phyloP scores from a whole-genome alignment of 306 rosid genomes.

The Sophora flavescens region DNA sequence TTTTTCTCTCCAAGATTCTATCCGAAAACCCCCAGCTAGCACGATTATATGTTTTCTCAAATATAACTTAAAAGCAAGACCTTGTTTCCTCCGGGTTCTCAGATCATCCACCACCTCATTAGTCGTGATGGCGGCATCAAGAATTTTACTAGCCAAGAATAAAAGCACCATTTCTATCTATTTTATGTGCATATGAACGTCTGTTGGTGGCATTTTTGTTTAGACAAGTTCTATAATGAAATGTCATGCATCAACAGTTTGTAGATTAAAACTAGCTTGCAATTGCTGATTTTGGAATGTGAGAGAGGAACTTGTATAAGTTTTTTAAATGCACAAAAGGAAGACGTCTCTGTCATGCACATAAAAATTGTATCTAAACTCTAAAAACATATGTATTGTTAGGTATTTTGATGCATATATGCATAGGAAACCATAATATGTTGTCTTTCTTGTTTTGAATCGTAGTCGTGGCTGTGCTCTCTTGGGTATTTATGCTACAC shows the following conservation, averaged over 20 bases:
- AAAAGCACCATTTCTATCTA: too few relatives aligned
- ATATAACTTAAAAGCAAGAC: too few relatives aligned
- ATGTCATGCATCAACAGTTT: neutral
- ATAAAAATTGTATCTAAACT: neutral
- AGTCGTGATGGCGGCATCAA: too few relatives aligned
- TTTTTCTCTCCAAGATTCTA: too few relatives aligned
- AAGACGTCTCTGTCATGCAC: neutral
- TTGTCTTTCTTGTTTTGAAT: constrained; percentile 4
- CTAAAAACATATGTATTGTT: neutral
- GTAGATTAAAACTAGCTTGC: neutral
- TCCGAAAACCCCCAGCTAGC: too few relatives aligned
- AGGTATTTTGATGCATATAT: neutral
- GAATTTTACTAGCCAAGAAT: too few relatives aligned
- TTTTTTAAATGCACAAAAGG: neutral
- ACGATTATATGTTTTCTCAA: too few relatives aligned
- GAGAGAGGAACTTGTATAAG: neutral
- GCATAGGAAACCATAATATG: neutral
- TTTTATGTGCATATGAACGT: neutral
- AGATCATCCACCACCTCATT: too few relatives aligned
- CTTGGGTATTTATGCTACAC: constrained; percentile 67
- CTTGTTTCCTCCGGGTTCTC: too few relatives aligned
- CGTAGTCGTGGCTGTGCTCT: constrained; percentile 75
- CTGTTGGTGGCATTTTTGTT: neutral
- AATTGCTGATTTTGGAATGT: neutral
- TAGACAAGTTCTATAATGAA: neutral